phyloP scores from a whole-genome alignment of 805 yeast species.

The Pichia cephalocereana region DNA sequence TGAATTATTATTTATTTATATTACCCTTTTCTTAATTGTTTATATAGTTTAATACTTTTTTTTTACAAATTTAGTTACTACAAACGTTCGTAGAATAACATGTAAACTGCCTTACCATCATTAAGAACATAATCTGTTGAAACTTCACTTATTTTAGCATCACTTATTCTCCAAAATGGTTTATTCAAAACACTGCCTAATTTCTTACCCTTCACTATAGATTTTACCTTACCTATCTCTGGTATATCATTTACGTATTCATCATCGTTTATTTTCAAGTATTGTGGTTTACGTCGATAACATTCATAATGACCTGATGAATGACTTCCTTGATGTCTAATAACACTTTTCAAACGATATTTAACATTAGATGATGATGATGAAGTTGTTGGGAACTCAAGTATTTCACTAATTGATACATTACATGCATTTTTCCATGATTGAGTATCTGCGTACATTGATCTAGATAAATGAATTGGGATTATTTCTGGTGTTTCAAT shows the following conservation, averaged over 20 bases:
- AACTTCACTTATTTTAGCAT: constrained; percentile 58
- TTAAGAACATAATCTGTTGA: constrained; percentile 46
- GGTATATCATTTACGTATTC: constrained; percentile 18
- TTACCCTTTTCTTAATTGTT: not conserved
- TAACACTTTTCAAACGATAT: constrained; percentile 60
- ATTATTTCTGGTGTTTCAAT: constrained; percentile 62
- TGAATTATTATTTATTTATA: not conserved
- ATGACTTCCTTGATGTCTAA: constrained; percentile 85
- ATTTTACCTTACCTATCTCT: not conserved
- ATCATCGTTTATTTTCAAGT: constrained; percentile 31
- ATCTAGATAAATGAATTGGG: constrained; percentile 78
- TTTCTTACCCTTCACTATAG: constrained; percentile 19
- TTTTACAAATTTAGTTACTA: not conserved
- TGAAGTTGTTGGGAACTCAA: constrained; percentile 28
- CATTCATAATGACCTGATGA: constrained; percentile 88
- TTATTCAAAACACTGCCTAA: constrained; percentile 44
- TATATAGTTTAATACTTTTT: not conserved
- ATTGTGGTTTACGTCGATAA: constrained; percentile 64
- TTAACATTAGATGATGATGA: not conserved
- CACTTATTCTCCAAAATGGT: constrained; percentile 85
- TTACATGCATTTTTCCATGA: constrained; percentile 69
- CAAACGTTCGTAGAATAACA: constrained; percentile 63
- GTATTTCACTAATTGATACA: constrained; percentile 51
- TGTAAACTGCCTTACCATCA: constrained; percentile 72
- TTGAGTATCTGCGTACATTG: constrained; percentile 59